Evolutionary conservation across 176 grass and related monocot species (phyloP), one percentile per base, ranked within the genome.

Genomic region (Microstegium vimineum): DNA sequence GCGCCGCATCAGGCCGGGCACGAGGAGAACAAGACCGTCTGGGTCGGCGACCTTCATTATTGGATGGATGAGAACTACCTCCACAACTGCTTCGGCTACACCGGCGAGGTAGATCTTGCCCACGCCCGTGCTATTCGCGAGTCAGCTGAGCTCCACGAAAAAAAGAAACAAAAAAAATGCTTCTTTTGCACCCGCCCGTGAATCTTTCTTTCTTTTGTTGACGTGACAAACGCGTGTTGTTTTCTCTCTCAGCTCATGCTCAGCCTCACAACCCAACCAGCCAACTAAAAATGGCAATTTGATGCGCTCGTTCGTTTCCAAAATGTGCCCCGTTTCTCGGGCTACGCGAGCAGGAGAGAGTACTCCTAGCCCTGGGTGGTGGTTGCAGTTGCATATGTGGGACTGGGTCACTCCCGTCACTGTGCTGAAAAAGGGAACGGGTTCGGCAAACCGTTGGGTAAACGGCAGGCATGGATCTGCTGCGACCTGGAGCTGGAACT

Each of bases 41-140:
- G 95, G 92, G 90, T 98, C 28, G 95, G 95, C n/a, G 95, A 98
- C 73, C 92, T 98, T 54, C 95, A 98, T 88, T 98, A 94, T 79
- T 98, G 95, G 95, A 98, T 98, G 95, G 95, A 98, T 76, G 95
- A 98, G 85, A 94, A 93, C 86, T 98, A 95, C 89, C 95, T 98
- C 76, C 92, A 92, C 52, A 93, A 73, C 75, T 98, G 95, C 85
- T 98, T 98, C 78, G 82, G 89, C 57, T 90, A 95, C 86, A 98
- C 96, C 61, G 90, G 93, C 80, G 96, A 95, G 93, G 96, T 98
- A 90, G 79, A 90, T 88, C 79, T 92, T 84, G 85, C 33, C 63
- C 70, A 59, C 47, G 64, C 12, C 69, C 40, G 42, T 31, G 54
- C 41, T 63, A 43, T 59, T 5, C 36, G 11, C 62, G 16, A 78